These are phyloP conservation scores for Fusarium setosum DNA, from an alignment of 2,329 filamentous ascomycete species.

Conservation along the genomic window DNA sequence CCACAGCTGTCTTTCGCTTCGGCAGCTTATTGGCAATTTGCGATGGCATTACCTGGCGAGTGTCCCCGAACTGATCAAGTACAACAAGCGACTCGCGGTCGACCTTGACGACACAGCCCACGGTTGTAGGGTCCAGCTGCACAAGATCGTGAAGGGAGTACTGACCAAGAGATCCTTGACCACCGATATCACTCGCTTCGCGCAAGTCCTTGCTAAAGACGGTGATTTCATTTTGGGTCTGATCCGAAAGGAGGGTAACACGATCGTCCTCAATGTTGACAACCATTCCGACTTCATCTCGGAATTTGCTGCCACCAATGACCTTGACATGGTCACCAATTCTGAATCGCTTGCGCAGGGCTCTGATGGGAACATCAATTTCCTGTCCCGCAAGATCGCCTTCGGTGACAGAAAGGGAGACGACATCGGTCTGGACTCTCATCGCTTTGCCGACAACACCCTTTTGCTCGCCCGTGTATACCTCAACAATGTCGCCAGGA, in stretches of 20 bases:
- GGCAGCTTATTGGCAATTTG: conserved; percentile 92
- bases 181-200: conserved; percentile 91
- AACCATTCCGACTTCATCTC: conserved; percentile 96
- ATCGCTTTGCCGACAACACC: conserved; percentile 88
- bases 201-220: conserved; percentile 98
- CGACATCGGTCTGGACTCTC: conserved; percentile 90
- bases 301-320: conserved; percentile 92
- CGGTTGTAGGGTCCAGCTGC: conserved; percentile 91
- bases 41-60: conserved; percentile 85
- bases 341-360: conserved; percentile 90
- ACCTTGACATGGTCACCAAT: conserved; percentile 99
- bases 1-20: conserved; percentile 84
- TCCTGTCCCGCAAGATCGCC: conserved; percentile 84
- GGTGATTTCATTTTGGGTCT: conserved; percentile 92
- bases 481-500: conserved; percentile 94
- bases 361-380: conserved; percentile 93
- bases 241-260: conserved; percentile 92
- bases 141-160: conserved; percentile 94
- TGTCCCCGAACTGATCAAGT: conserved; percentile 89
- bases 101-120: conserved; percentile 93
- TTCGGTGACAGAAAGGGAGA: conserved; percentile 86
- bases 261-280: conserved; percentile 93
- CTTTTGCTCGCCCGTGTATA: conserved; percentile 94
- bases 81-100: conserved; percentile 92
- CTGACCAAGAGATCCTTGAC: conserved; percentile 84